phyloP scores from a whole-genome alignment of 2,329 filamentous ascomycete species.

The Xylariales sp. region DNA sequence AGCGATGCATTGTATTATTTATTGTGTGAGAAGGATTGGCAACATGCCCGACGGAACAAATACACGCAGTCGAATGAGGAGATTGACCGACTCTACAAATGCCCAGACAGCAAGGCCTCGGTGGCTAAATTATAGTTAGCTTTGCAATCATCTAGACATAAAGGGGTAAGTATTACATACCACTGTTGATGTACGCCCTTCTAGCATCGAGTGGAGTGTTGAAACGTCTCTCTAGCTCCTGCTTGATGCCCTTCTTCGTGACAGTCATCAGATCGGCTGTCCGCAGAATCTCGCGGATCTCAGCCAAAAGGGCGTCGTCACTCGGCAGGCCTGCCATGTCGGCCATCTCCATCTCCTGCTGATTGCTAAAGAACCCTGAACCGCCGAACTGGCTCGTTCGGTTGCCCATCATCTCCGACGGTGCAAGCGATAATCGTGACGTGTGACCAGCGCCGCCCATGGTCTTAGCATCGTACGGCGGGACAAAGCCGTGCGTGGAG shows the following conservation, averaged over 20 bases:
- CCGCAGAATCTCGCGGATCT: constrained; percentile 89
- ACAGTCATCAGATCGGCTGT: constrained; percentile 95
- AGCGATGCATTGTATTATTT: constrained; percentile 18
- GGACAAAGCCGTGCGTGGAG: constrained; percentile 46
- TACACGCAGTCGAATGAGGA: no score
- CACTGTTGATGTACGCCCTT: constrained; percentile 89
- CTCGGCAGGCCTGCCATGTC: constrained; percentile 73
- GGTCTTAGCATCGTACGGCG: constrained; percentile 36
- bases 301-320: constrained; percentile 84
- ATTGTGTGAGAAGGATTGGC: no score
- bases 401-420: constrained; percentile 59
- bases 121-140: constrained; percentile 48
- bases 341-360: constrained; percentile 70
- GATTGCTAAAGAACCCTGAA: constrained; percentile 52
- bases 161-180: constrained; percentile 47
- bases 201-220: constrained; percentile 80
- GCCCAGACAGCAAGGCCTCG: constrained; percentile 72
- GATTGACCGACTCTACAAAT: constrained; percentile 65
- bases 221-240: constrained; percentile 86
- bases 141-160: not conserved
- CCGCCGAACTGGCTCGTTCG: constrained; percentile 58
- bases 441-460: constrained; percentile 40
- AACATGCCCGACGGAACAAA: no score
- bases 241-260: constrained; percentile 97
- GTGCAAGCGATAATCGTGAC: constrained; percentile 74